phyloP scores from a whole-genome alignment of 805 yeast genomes.

The Zygosaccharomyces bisporus region DNA sequence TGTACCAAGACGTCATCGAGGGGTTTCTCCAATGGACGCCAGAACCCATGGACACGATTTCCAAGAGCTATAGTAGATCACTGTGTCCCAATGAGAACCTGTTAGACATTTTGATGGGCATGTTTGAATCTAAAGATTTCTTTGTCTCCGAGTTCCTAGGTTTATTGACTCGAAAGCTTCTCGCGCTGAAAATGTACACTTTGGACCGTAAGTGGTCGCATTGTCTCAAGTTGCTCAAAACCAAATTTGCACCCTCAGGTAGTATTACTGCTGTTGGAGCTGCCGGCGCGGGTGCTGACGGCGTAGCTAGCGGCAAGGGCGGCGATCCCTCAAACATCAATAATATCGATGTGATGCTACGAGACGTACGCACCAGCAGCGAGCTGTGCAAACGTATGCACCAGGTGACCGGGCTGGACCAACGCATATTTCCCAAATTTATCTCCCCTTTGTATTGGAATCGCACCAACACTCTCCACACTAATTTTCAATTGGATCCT shows the following conservation, averaged over 20 bases:
- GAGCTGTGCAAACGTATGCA: conserved; percentile 42
- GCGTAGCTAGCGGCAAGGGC: conserved; percentile 3
- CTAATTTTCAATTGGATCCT: conserved; percentile 48
- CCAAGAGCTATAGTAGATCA: conserved; percentile 11
- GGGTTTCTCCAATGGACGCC: conserved; percentile 30
- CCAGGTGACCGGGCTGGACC: conserved; percentile 19
- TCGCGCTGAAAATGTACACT: conserved; percentile 21
- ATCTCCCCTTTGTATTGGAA: conserved; percentile 87
- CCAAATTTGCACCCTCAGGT: conserved; percentile 16
- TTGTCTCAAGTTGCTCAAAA: conserved; percentile 22
- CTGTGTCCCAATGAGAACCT: conserved; percentile 17
- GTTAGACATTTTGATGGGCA: conserved; percentile 25
- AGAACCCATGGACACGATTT: conserved; percentile 19
- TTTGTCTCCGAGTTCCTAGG: conserved; percentile 26
- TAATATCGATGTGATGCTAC: conserved; percentile 78
- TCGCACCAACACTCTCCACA: conserved; percentile 35
- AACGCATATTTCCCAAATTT: conserved; percentile 51
- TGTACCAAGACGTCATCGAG: conserved; percentile 21
- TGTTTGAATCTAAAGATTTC: conserved; percentile 26
- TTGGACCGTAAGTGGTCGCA: conserved; percentile 28
- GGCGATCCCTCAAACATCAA: conserved; percentile 37
- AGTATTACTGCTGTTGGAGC: conserved; percentile 4
- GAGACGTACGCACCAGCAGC: conserved; percentile 61
- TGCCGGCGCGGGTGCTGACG: conserved; percentile 2
- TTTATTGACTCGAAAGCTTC: conserved; percentile 24